Evolutionary conservation across 768 basidiomycete genomes (phyloP).

Genomic region (Leccinum longicurvipes): DNA sequence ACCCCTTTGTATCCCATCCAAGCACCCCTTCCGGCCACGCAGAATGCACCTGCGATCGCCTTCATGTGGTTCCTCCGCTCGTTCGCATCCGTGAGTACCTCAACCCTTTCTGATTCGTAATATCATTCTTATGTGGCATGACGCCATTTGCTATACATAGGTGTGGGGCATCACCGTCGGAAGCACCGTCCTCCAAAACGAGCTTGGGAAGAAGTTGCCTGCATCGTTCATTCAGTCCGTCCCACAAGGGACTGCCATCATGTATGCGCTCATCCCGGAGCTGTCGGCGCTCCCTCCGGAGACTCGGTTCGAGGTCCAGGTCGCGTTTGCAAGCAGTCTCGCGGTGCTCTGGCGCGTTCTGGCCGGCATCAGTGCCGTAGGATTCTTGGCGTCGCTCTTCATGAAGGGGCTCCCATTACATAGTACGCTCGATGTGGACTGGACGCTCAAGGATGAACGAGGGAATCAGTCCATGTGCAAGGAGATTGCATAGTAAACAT

Average conservation of each 20-base stretch:
- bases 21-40: slow-evolving; percentile 39
- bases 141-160: slow-evolving; percentile 26
- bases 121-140: neutral
- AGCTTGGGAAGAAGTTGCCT: slow-evolving; percentile 42
- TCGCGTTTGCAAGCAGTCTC: slow-evolving; percentile 42
- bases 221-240: slow-evolving; percentile 31
- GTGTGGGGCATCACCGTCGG: slow-evolving; percentile 51
- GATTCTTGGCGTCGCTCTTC: slow-evolving; percentile 4
- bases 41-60: slow-evolving; percentile 44
- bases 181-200: slow-evolving; percentile 47
- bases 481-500: neutral
- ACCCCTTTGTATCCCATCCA: slow-evolving; percentile 44
- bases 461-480: neutral
- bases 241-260: slow-evolving; percentile 38
- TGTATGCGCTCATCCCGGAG: slow-evolving; percentile 44
- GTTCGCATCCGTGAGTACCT: slow-evolving; percentile 32
- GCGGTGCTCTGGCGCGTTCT: slow-evolving; percentile 40
- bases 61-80: slow-evolving; percentile 39
- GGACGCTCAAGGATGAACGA: neutral
- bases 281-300: slow-evolving; percentile 36
- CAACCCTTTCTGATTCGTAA: neutral
- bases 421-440: slow-evolving; percentile 1
- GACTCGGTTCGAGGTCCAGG: slow-evolving; percentile 34
- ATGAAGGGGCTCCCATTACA: slow-evolving; percentile 9
- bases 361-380: slow-evolving; percentile 30